Evolutionary conservation across 345 rosid species (phyloP).

Genomic region (Populus euphratica): DNA sequence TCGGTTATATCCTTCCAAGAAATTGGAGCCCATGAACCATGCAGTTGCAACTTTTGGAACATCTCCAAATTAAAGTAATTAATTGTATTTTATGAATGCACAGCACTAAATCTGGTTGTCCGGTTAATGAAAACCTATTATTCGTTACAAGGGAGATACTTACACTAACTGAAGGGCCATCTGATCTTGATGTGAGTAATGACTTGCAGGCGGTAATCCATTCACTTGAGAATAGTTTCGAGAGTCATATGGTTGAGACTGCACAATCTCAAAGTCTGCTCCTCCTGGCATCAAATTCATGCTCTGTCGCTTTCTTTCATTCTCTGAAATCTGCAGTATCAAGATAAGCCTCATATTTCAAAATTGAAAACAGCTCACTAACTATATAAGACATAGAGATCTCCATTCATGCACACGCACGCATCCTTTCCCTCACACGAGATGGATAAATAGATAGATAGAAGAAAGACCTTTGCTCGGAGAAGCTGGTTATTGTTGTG

Average conservation of each 20-base stretch:
- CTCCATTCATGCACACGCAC: neutral
- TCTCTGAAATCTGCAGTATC: constrained; percentile 66
- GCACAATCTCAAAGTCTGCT: constrained; percentile 54
- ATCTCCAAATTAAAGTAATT: neutral
- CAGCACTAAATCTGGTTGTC: too few relatives aligned
- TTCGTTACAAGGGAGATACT: constrained; percentile 12
- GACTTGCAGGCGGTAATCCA: constrained; percentile 69
- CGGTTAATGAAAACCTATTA: neutral
- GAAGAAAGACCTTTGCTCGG: constrained; percentile 67
- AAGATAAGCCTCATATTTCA: neutral
- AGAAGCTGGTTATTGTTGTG: constrained; percentile 92
- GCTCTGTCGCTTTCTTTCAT: constrained; percentile 66
- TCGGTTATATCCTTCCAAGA: neutral
- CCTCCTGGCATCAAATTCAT: constrained; percentile 89
- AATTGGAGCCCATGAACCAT: neutral
- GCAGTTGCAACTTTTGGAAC: neutral
- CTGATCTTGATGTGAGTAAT: constrained; percentile 62
- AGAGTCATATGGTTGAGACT: constrained; percentile 60
- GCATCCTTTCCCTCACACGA: neutral
- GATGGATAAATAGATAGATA: neutral
- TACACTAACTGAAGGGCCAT: constrained; percentile 86
- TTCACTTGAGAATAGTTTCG: constrained; percentile 77
- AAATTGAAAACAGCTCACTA: neutral
- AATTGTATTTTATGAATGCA: neutral
- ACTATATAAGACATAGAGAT: neutral